phyloP scores from a whole-genome alignment of 2,329 filamentous ascomycete species.

The Trichophyton rubrum region DNA sequence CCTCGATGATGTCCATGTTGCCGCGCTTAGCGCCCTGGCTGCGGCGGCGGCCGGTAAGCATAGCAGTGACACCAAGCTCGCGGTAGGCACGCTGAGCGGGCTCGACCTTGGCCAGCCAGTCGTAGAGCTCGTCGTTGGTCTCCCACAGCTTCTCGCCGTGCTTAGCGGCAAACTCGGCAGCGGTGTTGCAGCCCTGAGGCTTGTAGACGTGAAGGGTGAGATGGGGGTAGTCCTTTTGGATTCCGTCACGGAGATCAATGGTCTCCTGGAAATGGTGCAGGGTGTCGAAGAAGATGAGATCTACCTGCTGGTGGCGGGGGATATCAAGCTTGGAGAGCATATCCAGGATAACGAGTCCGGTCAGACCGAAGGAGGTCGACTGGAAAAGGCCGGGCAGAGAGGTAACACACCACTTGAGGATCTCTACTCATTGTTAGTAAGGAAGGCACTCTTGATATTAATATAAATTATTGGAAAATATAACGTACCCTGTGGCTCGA shows the following conservation, averaged over 20 bases:
- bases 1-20: slow-evolving; percentile 78
- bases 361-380: slow-evolving; percentile 70
- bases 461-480: slow-evolving; percentile 17
- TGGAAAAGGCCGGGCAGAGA: slow-evolving; percentile 83
- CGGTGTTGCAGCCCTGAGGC: slow-evolving; percentile 61
- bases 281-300: slow-evolving; percentile 64
- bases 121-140: slow-evolving; percentile 75
- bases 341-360: slow-evolving; percentile 70
- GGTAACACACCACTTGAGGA: slow-evolving; percentile 82
- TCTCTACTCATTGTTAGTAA: slow-evolving; percentile 40
- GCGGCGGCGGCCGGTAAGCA: slow-evolving; percentile 80
- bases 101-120: slow-evolving; percentile 96
- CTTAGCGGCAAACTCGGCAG: slow-evolving; percentile 64
- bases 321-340: slow-evolving; percentile 44
- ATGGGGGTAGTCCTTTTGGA: slow-evolving; percentile 63
- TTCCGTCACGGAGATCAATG: slow-evolving; percentile 57
- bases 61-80: slow-evolving; percentile 74
- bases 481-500: slow-evolving; percentile 59
- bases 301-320: slow-evolving; percentile 38
- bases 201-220: slow-evolving; percentile 80
- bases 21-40: slow-evolving; percentile 90
- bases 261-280: slow-evolving; percentile 74
- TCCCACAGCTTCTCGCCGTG: slow-evolving; percentile 82
- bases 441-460: not conserved
- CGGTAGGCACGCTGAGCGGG: slow-evolving; percentile 83